Base-by-base conservation (phyloP, 805 yeast species). In the Candida boidinii region DNA sequence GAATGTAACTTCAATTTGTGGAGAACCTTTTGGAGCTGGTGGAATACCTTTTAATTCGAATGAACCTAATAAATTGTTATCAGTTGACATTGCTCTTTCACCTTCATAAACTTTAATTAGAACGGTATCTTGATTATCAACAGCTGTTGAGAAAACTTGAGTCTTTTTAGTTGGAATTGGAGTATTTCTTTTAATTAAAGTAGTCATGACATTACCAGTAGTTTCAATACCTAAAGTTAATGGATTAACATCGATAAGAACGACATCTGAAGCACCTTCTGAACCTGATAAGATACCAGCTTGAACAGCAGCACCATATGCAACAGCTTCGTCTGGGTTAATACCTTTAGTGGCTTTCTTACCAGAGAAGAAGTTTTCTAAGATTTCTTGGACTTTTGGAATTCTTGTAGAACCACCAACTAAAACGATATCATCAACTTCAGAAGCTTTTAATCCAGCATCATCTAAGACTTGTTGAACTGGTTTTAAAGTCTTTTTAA, bases 371-470 rank as follows among this genome's bases (percentile, higher is more conserved):
- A 65, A 87, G 44, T 80, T 73, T 66, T 90, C 94, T 48, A 90
- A 74, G 53, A 90, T 73, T 66, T 84, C 82, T 70, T 88, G 97
- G 49, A 90, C 90, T 74, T 87, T 92, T 67, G 97, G 98, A 68
- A 90, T 92, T 75, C 97, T 85, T 36, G 98, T 92, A 26, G 98
- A 90, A 66, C 98, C 98, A 73, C 98, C 98, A 56, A 90, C 98
- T 34, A 90, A 70, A 28, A 90, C 97, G 56, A 90, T 87, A 55
- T 90, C 98, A 61, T 90, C 86, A 51, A 90, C 76, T 50, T 85
- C 95, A 43, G 79, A 66, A 66, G 83, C 83, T 62, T 79, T 78
- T 43, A 88, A 72, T 59, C 88, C 90, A 33, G 96, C 78, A 63
- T 92, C 98, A 64, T 83, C 83, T 59, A 90, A 72, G 31, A 90